Evolutionary conservation across 768 basidiomycete genomes (phyloP).

Genomic region (Podaxis sp.): DNA sequence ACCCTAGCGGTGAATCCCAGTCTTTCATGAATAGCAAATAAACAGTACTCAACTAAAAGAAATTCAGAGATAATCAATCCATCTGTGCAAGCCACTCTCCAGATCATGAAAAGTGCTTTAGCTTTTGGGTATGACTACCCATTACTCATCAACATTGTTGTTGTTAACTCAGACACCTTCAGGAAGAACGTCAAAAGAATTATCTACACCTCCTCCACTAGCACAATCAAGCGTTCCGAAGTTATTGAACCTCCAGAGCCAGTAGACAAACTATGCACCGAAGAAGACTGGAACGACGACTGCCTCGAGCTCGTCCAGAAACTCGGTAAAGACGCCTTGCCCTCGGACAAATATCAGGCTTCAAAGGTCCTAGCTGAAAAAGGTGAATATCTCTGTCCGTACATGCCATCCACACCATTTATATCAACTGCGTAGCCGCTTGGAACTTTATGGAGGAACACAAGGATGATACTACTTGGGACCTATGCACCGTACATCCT

Average conservation of each 20-base stretch:
- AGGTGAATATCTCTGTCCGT: neutral
- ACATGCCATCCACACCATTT: neutral
- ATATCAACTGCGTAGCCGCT: conserved; percentile 6
- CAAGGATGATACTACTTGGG: conserved; percentile 12
- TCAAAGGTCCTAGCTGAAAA: conserved; percentile 11
- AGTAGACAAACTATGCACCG: neutral
- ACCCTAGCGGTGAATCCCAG: conserved; percentile 7
- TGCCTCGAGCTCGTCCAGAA: neutral
- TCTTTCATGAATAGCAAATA: neutral
- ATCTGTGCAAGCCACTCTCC: conserved; percentile 10
- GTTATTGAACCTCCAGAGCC: neutral
- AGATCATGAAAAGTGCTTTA: conserved; percentile 10
- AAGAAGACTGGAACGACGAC: conserved; percentile 11
- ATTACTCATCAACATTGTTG: neutral
- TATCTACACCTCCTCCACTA: conserved; percentile 12
- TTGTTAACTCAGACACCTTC: neutral
- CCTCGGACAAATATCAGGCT: conserved; percentile 11
- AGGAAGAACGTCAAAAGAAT: conserved; percentile 11
- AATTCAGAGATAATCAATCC: conserved; percentile 14
- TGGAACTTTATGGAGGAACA: conserved; percentile 11
- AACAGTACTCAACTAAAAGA: neutral
- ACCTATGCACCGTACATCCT: conserved; percentile 5
- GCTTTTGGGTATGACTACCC: neutral
- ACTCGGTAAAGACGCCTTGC: neutral
- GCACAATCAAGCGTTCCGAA: conserved; percentile 1